These are phyloP conservation scores for Suillus brevipes DNA, from an alignment of 768 basidiomycete genomes.

Conservation along the genomic window DNA sequence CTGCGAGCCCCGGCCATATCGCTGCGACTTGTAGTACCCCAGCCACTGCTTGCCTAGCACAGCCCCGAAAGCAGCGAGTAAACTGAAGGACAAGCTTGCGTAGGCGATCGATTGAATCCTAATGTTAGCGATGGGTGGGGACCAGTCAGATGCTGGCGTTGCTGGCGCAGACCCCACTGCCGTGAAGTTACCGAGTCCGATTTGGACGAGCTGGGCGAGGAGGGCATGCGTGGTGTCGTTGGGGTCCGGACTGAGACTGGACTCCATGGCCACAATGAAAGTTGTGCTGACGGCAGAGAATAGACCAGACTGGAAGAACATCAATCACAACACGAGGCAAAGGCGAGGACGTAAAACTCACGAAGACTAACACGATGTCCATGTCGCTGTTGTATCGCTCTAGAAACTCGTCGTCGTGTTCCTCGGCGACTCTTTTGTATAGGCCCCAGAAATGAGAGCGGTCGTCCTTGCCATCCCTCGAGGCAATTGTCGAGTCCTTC, in stretches of 20 bases:
- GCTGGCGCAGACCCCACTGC: neutral
- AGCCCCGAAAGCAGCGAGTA: conserved; percentile 16
- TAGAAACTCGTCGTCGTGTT: conserved; percentile 19
- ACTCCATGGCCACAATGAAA: conserved; percentile 13
- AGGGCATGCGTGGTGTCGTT: conserved; percentile 14
- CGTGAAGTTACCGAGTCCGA: conserved; percentile 5
- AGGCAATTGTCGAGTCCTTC: neutral
- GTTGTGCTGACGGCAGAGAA: conserved; percentile 16
- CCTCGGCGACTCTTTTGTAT: conserved; percentile 15
- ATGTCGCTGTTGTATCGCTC: conserved; percentile 18
- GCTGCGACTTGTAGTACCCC: neutral
- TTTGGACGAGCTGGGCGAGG: conserved; percentile 11
- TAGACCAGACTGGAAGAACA: conserved; percentile 8
- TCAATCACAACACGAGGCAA: neutral
- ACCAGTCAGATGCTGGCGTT: neutral
- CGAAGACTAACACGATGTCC: conserved; percentile 23
- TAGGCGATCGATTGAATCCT: conserved; percentile 12
- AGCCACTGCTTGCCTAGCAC: conserved; percentile 21
- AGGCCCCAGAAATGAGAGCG: conserved; percentile 12
- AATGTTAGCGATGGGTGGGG: neutral
- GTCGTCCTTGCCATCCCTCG: neutral
- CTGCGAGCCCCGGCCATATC: conserved; percentile 5
- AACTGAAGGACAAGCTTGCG: conserved; percentile 12
- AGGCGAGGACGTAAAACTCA: conserved; percentile 3
- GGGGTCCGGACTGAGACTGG: conserved; percentile 12